phyloP scores from a whole-genome alignment of 495 filamentous ascomycete genomes.

The Annulohypoxylon maeteangense region DNA sequence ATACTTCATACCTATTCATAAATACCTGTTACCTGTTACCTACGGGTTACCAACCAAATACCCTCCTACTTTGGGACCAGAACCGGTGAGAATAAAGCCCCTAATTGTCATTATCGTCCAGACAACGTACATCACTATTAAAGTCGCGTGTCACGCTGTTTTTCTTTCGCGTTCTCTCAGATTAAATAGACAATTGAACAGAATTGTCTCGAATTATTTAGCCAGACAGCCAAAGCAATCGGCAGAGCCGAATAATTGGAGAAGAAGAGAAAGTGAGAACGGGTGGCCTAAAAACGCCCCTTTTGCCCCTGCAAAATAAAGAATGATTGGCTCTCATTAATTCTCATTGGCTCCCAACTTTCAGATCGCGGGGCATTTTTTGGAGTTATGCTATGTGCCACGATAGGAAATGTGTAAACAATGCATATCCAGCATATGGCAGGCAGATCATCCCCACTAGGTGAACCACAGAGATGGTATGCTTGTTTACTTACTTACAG shows the following conservation, averaged over 20 bases:
- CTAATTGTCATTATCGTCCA: background rate
- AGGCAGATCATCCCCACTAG: slow-evolving; percentile 13
- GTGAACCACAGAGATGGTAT: slow-evolving; percentile 18
- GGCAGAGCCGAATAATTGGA: background rate
- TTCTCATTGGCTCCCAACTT: background rate
- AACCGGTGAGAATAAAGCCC: too few relatives aligned
- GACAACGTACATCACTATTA: background rate
- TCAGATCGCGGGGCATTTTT: slow-evolving; percentile 29
- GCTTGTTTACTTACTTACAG: slow-evolving; percentile 29
- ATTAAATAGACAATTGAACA: background rate
- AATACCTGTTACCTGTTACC: background rate
- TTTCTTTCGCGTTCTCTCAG: background rate
- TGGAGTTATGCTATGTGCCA: slow-evolving; percentile 23
- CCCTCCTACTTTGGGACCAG: too few relatives aligned
- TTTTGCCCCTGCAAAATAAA: background rate
- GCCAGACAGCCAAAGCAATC: background rate
- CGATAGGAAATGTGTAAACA: slow-evolving; percentile 45
- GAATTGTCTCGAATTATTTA: background rate
- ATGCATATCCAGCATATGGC: background rate
- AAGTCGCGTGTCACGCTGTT: background rate
- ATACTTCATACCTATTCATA: background rate
- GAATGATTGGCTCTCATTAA: slow-evolving; percentile 27
- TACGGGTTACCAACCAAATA: too few relatives aligned
- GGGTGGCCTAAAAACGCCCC: slow-evolving; percentile 10
- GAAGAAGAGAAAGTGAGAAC: slow-evolving; percentile 18